phyloP scores from a whole-genome alignment of 1,284 basidiomycete genomes.

The Ustanciosporium gigantosporum region DNA sequence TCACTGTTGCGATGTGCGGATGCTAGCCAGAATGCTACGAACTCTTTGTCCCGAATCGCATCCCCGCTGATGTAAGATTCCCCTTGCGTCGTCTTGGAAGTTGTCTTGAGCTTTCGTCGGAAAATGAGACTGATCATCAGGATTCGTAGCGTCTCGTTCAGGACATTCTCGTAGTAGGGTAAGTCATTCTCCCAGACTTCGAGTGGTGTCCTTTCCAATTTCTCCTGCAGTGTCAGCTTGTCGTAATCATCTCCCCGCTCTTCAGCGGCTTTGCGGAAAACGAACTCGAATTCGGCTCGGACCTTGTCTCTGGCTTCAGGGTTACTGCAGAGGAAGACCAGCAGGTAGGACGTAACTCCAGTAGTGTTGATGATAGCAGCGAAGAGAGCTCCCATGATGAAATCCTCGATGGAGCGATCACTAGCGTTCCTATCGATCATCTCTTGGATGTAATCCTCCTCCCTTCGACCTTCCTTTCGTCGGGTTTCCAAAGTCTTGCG shows the following conservation, averaged over 20 bases:
- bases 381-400: constrained; percentile 37
- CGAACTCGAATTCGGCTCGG: constrained; percentile 17
- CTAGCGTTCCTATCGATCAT: constrained; percentile 32
- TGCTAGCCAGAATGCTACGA: constrained; percentile 32
- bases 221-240: constrained; percentile 12
- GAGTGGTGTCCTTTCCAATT: constrained; percentile 18
- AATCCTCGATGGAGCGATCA: constrained; percentile 19
- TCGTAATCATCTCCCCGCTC: constrained; percentile 29
- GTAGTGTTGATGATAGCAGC: constrained; percentile 50
- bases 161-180: constrained; percentile 15
- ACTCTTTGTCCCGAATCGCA: constrained; percentile 18
- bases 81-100: constrained; percentile 14
- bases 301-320: constrained; percentile 10
- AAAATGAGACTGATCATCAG: constrained; percentile 33
- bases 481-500: constrained; percentile 21
- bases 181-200: constrained; percentile 24
- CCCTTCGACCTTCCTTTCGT: constrained; percentile 16
- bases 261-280: constrained; percentile 19
- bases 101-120: constrained; percentile 17
- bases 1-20: constrained; percentile 24
- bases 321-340: constrained; percentile 20
- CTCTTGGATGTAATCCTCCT: constrained; percentile 37
- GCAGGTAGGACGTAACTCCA: constrained; percentile 18
- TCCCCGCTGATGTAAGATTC: constrained; percentile 13
- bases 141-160: constrained; percentile 40